phyloP scores from a whole-genome alignment of 306 rosid genomes.

The Fragaria iinumae region DNA sequence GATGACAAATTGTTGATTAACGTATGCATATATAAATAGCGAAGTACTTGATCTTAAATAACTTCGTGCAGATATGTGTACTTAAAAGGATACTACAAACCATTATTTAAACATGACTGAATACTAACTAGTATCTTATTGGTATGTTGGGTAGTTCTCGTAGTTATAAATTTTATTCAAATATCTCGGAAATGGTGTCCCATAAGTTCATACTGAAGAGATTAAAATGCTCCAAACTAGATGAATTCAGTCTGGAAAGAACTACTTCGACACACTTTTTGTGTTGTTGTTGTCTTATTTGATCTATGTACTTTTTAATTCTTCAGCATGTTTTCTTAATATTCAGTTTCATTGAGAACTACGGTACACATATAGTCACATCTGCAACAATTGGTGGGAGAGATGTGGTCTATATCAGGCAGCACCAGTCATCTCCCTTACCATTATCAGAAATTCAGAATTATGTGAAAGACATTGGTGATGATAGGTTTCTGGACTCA shows the following conservation, averaged over 20 bases:
- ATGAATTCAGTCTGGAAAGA: conserved; percentile 16
- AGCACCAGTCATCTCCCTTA: conserved; percentile 86
- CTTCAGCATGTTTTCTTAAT: conserved; percentile 21
- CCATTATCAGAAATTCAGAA: conserved; percentile 65
- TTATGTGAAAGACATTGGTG: conserved; percentile 75
- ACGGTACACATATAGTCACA: conserved; percentile 88
- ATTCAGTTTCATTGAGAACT: conserved; percentile 92
- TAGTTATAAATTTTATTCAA: not conserved
- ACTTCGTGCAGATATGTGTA: not conserved
- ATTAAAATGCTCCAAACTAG: not conserved
- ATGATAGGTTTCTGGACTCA: conserved; percentile 70
- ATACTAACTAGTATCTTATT: not conserved
- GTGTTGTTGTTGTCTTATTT: not conserved
- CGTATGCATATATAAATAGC: not conserved
- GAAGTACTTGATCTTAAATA: not conserved
- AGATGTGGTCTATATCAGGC: conserved; percentile 91
- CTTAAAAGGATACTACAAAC: not conserved
- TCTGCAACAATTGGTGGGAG: conserved; percentile 96
- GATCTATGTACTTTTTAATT: not conserved
- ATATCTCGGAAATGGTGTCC: not conserved
- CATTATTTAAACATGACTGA: not conserved
- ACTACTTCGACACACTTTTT: conserved; percentile 24
- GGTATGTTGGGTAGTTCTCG: not conserved
- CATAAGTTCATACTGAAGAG: not conserved
- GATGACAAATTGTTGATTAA: not conserved